These are phyloP conservation scores for Pythium phragmitis DNA, from an alignment of 352 stramenopile genomes.

Conservation along the genomic window DNA sequence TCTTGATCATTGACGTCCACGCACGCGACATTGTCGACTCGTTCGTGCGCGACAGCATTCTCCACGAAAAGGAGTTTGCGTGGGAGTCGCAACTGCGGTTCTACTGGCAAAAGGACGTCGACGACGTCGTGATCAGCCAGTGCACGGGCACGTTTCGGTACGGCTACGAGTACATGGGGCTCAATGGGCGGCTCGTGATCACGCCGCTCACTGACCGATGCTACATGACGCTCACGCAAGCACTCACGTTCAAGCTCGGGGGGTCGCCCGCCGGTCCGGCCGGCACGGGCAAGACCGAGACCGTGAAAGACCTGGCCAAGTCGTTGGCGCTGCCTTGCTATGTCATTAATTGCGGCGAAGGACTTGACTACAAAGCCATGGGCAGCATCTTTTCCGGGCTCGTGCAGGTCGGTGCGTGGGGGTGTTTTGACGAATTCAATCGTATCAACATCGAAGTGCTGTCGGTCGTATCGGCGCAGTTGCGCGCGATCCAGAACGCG, in stretches of 20 bases:
- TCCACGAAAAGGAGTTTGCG: constrained; percentile 90
- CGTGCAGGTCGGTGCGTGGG: constrained; percentile 92
- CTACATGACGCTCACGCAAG: constrained; percentile 95
- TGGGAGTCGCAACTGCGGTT: constrained; percentile 90
- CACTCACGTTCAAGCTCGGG: constrained; percentile 94
- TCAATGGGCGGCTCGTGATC: constrained; percentile 95
- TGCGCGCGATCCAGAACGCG: constrained; percentile 92
- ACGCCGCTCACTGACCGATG: constrained; percentile 96
- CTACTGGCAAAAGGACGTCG: constrained; percentile 90
- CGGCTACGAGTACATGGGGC: constrained; percentile 97
- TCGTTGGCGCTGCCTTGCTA: constrained; percentile 94
- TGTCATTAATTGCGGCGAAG: constrained; percentile 94
- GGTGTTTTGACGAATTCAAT: constrained; percentile 91
- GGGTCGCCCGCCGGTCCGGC: constrained; percentile 92
- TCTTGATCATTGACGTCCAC: constrained; percentile 91
- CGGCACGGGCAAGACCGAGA: constrained; percentile 95
- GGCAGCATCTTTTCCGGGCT: constrained; percentile 95
- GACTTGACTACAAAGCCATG: constrained; percentile 94
- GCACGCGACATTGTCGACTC: constrained; percentile 88
- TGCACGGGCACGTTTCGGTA: constrained; percentile 93
- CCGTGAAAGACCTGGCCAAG: constrained; percentile 94
- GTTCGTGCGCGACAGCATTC: constrained; percentile 89
- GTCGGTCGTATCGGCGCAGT: constrained; percentile 85
- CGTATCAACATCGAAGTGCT: constrained; percentile 89
- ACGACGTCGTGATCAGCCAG: constrained; percentile 89